Conservation (phyloP, 202 grass and related monocot species). For the Digitaria exilis region DNA sequence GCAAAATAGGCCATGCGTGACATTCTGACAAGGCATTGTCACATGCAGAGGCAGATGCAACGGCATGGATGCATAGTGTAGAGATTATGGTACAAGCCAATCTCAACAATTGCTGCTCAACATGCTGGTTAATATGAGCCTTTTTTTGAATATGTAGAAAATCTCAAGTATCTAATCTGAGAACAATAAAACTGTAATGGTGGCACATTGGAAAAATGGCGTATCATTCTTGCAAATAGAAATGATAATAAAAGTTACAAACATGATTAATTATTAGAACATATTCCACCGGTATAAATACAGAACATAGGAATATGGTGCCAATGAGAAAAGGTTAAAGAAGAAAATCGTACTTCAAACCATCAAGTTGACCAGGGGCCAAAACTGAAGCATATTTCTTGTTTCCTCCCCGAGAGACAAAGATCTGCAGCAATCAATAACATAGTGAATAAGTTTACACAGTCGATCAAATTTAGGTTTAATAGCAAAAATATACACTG, state of each 20-base stretch:
- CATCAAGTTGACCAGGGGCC: slow-evolving; percentile 80
- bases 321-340: slow-evolving; percentile 1
- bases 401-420: slow-evolving; percentile 78
- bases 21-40: neutral
- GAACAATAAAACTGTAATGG: slow-evolving; percentile 6
- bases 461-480: slow-evolving; percentile 15
- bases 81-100: neutral
- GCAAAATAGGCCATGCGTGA: neutral
- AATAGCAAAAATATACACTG: slow-evolving; percentile 7
- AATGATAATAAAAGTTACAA: neutral
- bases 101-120: neutral
- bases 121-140: neutral
- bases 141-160: neutral
- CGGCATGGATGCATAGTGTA: neutral
- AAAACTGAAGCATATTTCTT: slow-evolving; percentile 93
- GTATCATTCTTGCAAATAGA: neutral
- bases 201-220: neutral
- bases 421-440: slow-evolving; percentile 64
- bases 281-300: neutral
- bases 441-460: slow-evolving; percentile 17
- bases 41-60: neutral
- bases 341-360: slow-evolving; percentile 67
- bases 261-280: neutral
- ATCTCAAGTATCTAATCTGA: neutral
- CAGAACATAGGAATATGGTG: neutral